phyloP scores from a whole-genome alignment of 495 filamentous ascomycete species.

The Penicillium waksmanii region DNA sequence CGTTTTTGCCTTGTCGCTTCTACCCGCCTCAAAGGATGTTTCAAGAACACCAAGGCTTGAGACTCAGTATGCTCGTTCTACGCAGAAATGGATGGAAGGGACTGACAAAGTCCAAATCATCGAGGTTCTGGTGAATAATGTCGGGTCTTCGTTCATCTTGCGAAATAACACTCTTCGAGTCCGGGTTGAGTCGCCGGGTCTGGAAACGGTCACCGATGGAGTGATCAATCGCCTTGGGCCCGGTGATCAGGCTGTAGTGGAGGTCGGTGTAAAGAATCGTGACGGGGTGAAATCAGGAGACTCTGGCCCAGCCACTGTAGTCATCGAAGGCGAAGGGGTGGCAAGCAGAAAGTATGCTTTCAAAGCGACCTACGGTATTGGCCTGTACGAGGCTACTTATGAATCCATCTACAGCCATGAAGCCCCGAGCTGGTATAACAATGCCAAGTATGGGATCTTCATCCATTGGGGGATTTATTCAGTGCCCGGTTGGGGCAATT shows the following conservation, averaged over 20 bases:
- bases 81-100: constrained; percentile 53
- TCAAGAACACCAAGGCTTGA: constrained; percentile 17
- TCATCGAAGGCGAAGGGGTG: constrained; percentile 31
- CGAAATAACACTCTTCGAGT: constrained; percentile 41
- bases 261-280: constrained; percentile 47
- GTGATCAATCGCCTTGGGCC: constrained; percentile 53
- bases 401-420: constrained; percentile 51
- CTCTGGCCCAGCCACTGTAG: constrained; percentile 31
- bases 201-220: constrained; percentile 42
- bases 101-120: constrained; percentile 52
- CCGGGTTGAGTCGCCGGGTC: constrained; percentile 37
- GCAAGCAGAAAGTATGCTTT: constrained; percentile 29
- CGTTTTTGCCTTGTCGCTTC: constrained; percentile 32
- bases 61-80: constrained; percentile 55
- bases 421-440: constrained; percentile 55
- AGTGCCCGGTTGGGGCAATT: constrained; percentile 60
- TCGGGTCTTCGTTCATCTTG: constrained; percentile 44
- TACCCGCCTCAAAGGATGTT: constrained; percentile 8
- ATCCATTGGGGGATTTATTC: constrained; percentile 60
- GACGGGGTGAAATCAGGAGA: constrained; percentile 14
- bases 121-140: constrained; percentile 56
- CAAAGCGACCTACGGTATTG: constrained; percentile 39
- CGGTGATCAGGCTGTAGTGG: constrained; percentile 54
- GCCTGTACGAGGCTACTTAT: constrained; percentile 36
- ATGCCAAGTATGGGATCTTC: constrained; percentile 60